A percentile compares a stretch with the other conserved stretches of the same genome.
These are phyloP conservation scores for Penicillium sp. DNA, from an alignment of 2,329 filamentous ascomycete genomes.

Conservation along the genomic window DNA sequence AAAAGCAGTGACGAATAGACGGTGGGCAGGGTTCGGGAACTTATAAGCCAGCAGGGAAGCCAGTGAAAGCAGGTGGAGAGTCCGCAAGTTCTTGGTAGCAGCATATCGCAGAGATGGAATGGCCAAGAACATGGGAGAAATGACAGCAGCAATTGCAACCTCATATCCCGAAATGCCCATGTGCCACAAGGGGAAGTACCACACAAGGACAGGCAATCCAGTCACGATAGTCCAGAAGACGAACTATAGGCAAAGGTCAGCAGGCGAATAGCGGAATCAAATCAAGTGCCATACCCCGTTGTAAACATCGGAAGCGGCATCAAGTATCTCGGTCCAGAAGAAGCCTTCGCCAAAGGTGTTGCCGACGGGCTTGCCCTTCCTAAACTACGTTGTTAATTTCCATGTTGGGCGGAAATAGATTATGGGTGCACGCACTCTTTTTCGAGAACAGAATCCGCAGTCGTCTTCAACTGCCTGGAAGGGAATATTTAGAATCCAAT, in stretches of 20 bases:
- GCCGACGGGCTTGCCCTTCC: slow-evolving; percentile 74
- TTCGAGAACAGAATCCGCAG: slow-evolving; percentile 59
- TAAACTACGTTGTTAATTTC: slow-evolving; percentile 45
- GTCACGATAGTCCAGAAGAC: slow-evolving; percentile 96
- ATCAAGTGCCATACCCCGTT: slow-evolving; percentile 69
- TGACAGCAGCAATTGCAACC: slow-evolving; percentile 79
- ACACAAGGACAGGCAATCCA: slow-evolving; percentile 83
- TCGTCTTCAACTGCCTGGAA: slow-evolving; percentile 55
- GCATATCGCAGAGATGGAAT: slow-evolving; percentile 71
- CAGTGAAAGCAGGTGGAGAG: slow-evolving; percentile 77
- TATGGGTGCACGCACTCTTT: slow-evolving; percentile 68
- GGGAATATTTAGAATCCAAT: slow-evolving; percentile 40
- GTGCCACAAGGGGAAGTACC: slow-evolving; percentile 98
- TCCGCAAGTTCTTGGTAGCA: slow-evolving; percentile 69
- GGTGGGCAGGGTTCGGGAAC: slow-evolving; percentile 70
- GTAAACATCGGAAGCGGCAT: slow-evolving; percentile 86
- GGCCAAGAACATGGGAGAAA: slow-evolving; percentile 78
- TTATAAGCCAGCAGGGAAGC: slow-evolving; percentile 79
- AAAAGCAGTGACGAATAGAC: slow-evolving; percentile 81
- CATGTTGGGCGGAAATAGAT: slow-evolving; percentile 20
- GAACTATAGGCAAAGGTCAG: slow-evolving; percentile 61
- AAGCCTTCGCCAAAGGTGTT: slow-evolving; percentile 74
- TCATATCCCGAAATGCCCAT: slow-evolving; percentile 99
- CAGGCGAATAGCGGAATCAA: slow-evolving; percentile 15
- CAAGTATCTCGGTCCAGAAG: slow-evolving; percentile 73